Percentiles rank a stretch among this genome's conserved stretches.
phyloP scores from a whole-genome alignment of 345 rosid species.

The Conringia planisiliqua region DNA sequence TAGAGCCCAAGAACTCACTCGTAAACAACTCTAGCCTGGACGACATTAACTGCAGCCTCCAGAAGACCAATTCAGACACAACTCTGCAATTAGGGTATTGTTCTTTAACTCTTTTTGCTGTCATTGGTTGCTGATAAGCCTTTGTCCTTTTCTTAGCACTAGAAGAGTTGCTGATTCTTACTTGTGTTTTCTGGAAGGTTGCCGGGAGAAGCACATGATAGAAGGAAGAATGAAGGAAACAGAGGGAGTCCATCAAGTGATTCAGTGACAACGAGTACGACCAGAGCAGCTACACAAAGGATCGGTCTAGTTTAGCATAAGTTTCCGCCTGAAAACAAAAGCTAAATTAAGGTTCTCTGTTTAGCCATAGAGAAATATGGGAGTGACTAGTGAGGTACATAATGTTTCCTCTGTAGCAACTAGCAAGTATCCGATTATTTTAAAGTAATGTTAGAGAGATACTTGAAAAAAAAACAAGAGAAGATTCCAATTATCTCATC shows the following conservation, averaged over 20 bases:
- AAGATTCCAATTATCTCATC: background rate
- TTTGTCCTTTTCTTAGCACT: background rate
- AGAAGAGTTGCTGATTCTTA: background rate
- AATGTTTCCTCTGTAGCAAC: conserved; percentile 22
- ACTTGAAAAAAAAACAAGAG: background rate
- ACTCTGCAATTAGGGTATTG: conserved; percentile 78
- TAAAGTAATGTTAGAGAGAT: background rate
- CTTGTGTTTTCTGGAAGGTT: conserved; percentile 41
- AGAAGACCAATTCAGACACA: conserved; percentile 77
- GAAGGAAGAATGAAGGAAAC: conserved; percentile 50
- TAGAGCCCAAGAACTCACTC: conserved; percentile 44
- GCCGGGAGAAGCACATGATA: conserved; percentile 46
- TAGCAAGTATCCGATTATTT: conserved; percentile 11
- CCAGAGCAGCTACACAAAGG: conserved; percentile 12
- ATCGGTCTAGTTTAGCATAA: conserved; percentile 33
- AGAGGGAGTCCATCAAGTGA: conserved; percentile 49
- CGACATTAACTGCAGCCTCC: conserved; percentile 35
- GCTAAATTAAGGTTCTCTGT: conserved; percentile 2
- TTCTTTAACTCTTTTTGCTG: background rate
- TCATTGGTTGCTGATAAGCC: background rate
- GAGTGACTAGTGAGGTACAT: conserved; percentile 8
- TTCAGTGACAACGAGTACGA: conserved; percentile 33
- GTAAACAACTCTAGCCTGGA: conserved; percentile 41
- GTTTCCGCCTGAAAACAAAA: background rate
- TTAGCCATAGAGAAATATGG: background rate